Evolutionary conservation across 495 filamentous ascomycete genomes (phyloP).

Genomic region (Xylaria nigripes): DNA sequence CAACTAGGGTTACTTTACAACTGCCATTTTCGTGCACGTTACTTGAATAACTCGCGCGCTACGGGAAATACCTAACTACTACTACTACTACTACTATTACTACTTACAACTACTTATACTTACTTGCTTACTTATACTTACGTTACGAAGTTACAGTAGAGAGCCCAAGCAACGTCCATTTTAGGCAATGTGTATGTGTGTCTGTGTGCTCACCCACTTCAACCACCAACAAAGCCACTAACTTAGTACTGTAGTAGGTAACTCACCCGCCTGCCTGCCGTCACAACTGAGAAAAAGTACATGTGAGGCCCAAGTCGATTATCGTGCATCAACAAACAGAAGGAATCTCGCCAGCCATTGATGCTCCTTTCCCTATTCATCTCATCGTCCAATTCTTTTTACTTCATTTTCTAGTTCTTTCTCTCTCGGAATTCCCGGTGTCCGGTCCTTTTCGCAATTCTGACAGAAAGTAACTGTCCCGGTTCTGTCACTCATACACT

Average conservation of each 20-base stretch:
- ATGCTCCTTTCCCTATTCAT: neutral
- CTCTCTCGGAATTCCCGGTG: neutral
- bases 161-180: constrained; percentile 3
- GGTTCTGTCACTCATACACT: neutral
- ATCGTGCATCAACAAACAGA: neutral
- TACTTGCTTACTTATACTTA: no score
- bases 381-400: neutral
- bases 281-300: neutral
- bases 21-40: neutral
- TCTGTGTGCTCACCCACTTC: neutral
- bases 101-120: no score
- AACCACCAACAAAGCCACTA: constrained; percentile 4
- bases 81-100: no score
- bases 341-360: neutral
- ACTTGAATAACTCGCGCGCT: neutral
- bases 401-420: neutral
- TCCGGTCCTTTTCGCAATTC: neutral
- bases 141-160: neutral
- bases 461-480: neutral
- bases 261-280: neutral
- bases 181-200: constrained; percentile 11
- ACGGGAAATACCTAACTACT: no score
- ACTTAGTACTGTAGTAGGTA: neutral
- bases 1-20: neutral
- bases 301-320: neutral